These are phyloP conservation scores for Globisporangium lucens DNA, from an alignment of 352 stramenopile species.

Conservation along the genomic window DNA sequence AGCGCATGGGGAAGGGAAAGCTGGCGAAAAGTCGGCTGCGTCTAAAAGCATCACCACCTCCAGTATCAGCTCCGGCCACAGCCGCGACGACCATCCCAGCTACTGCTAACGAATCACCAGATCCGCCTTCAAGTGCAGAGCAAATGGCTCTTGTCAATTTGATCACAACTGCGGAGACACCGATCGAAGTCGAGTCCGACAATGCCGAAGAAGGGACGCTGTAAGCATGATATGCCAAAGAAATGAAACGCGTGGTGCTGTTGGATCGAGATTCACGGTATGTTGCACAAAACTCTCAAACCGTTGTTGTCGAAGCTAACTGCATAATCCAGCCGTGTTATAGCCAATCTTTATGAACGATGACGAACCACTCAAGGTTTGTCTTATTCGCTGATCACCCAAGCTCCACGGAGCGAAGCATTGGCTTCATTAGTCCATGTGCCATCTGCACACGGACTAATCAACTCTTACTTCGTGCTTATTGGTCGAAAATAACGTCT, in stretches of 20 bases:
- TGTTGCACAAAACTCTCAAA: neutral
- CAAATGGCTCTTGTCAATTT: slow-evolving; percentile 5
- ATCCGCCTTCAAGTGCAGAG: neutral
- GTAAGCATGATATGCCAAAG: neutral
- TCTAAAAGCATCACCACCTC: slow-evolving; percentile 15
- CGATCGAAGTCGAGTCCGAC: neutral
- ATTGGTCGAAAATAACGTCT: no score
- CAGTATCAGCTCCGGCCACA: neutral
- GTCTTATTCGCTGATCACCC: neutral
- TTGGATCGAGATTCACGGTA: neutral
- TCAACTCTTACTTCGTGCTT: no score
- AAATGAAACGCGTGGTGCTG: neutral
- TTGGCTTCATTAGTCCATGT: no score
- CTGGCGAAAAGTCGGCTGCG: slow-evolving; percentile 26
- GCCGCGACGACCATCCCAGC: neutral
- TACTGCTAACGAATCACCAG: neutral
- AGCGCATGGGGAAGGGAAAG: slow-evolving; percentile 51
- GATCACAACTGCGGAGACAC: neutral
- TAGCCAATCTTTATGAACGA: neutral
- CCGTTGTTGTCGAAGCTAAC: neutral
- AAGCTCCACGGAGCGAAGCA: no score
- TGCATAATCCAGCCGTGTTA: neutral
- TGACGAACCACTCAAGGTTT: neutral
- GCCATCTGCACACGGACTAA: no score
- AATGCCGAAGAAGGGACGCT: neutral